Conservation (phyloP, 495 filamentous ascomycete genomes). For the Hyaloscypha finlandica region DNA sequence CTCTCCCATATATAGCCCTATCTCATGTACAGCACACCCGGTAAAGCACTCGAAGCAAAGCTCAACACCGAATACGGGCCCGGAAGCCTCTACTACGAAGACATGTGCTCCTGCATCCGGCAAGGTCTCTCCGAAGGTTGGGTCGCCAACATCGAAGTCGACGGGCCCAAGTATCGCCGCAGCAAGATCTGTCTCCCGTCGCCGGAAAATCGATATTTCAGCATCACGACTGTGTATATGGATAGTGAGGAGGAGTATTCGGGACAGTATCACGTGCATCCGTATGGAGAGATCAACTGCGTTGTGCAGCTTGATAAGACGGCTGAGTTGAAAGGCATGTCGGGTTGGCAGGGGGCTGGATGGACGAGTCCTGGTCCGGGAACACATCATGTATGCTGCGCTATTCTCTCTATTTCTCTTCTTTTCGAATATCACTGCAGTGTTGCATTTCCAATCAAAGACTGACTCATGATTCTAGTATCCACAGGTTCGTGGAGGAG, state of each 20-base stretch:
- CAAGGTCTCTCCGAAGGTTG: slow-evolving; percentile 48
- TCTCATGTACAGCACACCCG: slow-evolving; percentile 40
- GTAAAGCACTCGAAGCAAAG: slow-evolving; percentile 41
- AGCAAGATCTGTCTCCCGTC: slow-evolving; percentile 42
- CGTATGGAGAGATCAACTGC: slow-evolving; percentile 52
- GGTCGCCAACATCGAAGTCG: slow-evolving; percentile 43
- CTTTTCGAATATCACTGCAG: no score
- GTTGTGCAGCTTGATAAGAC: slow-evolving; percentile 44
- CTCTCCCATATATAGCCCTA: background rate
- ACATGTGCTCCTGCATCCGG: slow-evolving; percentile 41
- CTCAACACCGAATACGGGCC: slow-evolving; percentile 47
- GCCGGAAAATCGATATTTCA: slow-evolving; percentile 44
- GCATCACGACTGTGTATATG: slow-evolving; percentile 55
- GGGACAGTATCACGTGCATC: slow-evolving; percentile 50
- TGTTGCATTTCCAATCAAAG: no score
- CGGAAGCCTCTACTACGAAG: slow-evolving; percentile 43
- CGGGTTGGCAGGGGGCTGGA: slow-evolving; percentile 47
- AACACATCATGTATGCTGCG: slow-evolving; percentile 41
- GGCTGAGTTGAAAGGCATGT: slow-evolving; percentile 46
- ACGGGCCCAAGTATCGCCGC: slow-evolving; percentile 46
- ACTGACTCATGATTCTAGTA: background rate
- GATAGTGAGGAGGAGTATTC: slow-evolving; percentile 41
- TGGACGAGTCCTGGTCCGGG: slow-evolving; percentile 47
- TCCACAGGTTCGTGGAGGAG: slow-evolving; percentile 43
- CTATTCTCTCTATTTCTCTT: no score